Evolutionary conservation across 352 stramenopile species (phyloP).

Genomic region (Globisporangium recalcitrans): DNA sequence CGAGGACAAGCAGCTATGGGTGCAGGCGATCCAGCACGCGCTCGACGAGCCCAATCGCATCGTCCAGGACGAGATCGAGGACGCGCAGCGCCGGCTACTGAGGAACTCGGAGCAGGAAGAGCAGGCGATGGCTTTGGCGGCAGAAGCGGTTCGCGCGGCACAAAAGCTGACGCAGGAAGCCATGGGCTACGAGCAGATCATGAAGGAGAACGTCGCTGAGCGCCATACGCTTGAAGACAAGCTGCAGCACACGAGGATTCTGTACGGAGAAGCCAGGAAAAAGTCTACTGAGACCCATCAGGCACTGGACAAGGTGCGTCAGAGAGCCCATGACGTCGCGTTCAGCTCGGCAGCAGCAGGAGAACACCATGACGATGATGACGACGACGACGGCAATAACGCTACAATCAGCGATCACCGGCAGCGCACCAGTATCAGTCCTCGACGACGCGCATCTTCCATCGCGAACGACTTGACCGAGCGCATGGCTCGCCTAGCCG

Average conservation of each 20-base stretch:
- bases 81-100: constrained; percentile 49
- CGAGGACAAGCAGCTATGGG: constrained; percentile 51
- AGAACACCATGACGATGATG: not conserved
- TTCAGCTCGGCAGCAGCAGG: not conserved
- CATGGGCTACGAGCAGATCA: constrained; percentile 20
- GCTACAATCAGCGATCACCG: not conserved
- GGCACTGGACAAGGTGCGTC: constrained; percentile 27
- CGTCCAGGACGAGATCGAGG: constrained; percentile 68
- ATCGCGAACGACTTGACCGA: constrained; percentile 8
- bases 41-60: constrained; percentile 71
- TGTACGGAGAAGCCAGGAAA: constrained; percentile 27
- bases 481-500: constrained; percentile 37
- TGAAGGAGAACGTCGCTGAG: constrained; percentile 30
- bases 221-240: constrained; percentile 25
- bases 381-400: constrained; percentile 15
- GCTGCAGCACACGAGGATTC: constrained; percentile 20
- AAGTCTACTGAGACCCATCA: constrained; percentile 21
- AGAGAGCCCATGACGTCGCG: constrained; percentile 33
- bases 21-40: constrained; percentile 51
- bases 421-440: constrained; percentile 5
- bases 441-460: not conserved
- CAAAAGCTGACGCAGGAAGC: constrained; percentile 28
- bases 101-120: constrained; percentile 33
- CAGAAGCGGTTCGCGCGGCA: constrained; percentile 38
- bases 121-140: constrained; percentile 38